Evolutionary conservation across 805 yeast genomes (phyloP), one percentile per base, ranked within the genome.

Genomic region (Kuraishia hungarica): DNA sequence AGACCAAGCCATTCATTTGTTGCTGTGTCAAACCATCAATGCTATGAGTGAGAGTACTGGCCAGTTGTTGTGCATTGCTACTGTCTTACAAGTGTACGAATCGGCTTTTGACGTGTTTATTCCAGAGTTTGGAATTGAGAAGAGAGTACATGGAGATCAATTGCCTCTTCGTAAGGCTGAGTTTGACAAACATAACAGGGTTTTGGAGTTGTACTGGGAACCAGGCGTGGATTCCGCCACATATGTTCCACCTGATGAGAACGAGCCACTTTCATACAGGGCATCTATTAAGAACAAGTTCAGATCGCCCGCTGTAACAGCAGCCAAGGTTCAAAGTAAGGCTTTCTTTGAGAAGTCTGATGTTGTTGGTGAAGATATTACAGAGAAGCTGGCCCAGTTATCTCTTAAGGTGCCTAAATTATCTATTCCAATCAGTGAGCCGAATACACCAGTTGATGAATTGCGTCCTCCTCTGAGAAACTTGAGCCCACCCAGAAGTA

Each of bases 131-230:
- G 97, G 97, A 50, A 87, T 92, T 62, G 97, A 92, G 67, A 92
- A 92, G 70, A 79, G 97, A 64, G 97, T 92, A 22, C 99, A 94
- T 65, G 97, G 98, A 26, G 99, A 94, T 71, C 98, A 94, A 71
- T 75, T 94, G 55, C 98, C 98, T 11, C 75, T 93, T 59, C 82
- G 82, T 23, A 92, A 91, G 69, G 98, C 97, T 4, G 98, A 94
- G 68, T 94, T 87, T 67, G 92, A 89, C 67, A 87, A 86, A 65
- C 63, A 66, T 19, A 73, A 79, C 48, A 78, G 89, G 50, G 71
- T 83, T 10, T 76, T 93, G 63, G 97, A 93, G 67, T 74, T 93
- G 52, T 90, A 81, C 66, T 93, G 99, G 99, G 96, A 90, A 68
- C 83, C 82, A 53, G 93, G 92, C n/a, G 81, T 87, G 54, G 97